phyloP scores from a whole-genome alignment of 2,329 filamentous ascomycete species.

The Aureobasidium namibiae region DNA sequence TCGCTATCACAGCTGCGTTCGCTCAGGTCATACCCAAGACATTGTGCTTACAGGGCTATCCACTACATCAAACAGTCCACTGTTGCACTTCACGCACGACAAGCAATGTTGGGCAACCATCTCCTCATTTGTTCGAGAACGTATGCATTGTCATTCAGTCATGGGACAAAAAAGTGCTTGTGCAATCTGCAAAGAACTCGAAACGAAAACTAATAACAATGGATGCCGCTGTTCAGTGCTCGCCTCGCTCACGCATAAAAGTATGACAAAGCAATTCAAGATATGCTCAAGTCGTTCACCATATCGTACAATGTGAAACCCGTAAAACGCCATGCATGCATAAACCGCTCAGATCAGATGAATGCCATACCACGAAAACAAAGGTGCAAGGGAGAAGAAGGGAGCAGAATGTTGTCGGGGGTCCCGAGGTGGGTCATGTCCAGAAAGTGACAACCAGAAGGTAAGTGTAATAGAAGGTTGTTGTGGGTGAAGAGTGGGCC shows the following conservation, averaged over 20 bases:
- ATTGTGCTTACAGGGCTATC: too few relatives aligned
- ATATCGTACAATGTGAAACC: background rate
- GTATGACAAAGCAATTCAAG: background rate
- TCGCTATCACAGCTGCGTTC: too few relatives aligned
- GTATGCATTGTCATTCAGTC: background rate
- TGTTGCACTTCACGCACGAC: too few relatives aligned
- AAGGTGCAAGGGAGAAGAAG: background rate
- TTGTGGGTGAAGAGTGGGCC: background rate
- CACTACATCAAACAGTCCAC: too few relatives aligned
- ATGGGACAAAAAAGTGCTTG: background rate
- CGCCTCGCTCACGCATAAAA: background rate
- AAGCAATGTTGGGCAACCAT: too few relatives aligned
- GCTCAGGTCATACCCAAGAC: too few relatives aligned
- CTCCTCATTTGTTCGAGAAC: background rate
- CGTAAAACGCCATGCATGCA: conserved; percentile 2
- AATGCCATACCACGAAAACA: background rate
- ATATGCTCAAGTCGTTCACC: background rate
- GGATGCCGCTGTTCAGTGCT: background rate
- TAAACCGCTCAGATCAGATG: background rate
- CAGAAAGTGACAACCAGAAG: background rate
- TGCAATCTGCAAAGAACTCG: background rate
- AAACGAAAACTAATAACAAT: background rate
- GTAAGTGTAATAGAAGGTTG: background rate
- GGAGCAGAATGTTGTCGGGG: background rate
- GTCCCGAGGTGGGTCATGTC: too few relatives aligned